Evolutionary conservation across 257 asterid genomes (phyloP), one percentile per base, ranked within the genome.

Genomic region (Solanum tacnaense): DNA sequence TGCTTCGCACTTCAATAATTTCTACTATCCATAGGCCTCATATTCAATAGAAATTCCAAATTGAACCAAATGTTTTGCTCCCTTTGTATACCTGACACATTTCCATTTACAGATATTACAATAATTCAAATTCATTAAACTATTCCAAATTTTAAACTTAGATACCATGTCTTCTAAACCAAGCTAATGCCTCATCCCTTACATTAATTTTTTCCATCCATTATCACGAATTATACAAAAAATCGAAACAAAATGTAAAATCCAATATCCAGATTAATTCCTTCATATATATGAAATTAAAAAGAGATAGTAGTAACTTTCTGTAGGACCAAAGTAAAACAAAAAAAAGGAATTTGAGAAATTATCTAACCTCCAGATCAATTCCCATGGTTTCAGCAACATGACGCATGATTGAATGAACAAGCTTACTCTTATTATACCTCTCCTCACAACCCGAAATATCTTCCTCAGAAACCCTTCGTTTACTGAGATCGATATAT

Each of bases 391-490:
- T 95, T 93, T 97, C 99, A 16, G 99, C 98, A 32, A 97, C 99
- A 85, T 96, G 99, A 27, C 99, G 93, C 99, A 97, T 96, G 68
- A 97, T 97, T 38, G 99, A 96, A 84, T 97, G 99, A 35, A 97
- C 99, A 67, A 97, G 99, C 92, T 97, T 97, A 88, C 99, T 96
- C 95, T 97, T 97, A 78, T 97, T 97, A 76, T 88, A 97, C 91
- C 98, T 93, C 92, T 97, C 99, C 89, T 97, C 99, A 85, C 99
- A 97, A 8, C 81, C 96, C 88, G 91, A 93, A 84, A 96, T 96
- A 73, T 97, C 99, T 94, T 97, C 99, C 62, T 97, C 99, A 3
- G 99, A 95, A 52, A 97, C 99, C 87, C 99, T 94, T 73, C 99
- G 92, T 89, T 97, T 97, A 90, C 99, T 97, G 35, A 97, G 95